Conservation (phyloP, 164 flowering plant species). For the Vitis amurensis region DNA sequence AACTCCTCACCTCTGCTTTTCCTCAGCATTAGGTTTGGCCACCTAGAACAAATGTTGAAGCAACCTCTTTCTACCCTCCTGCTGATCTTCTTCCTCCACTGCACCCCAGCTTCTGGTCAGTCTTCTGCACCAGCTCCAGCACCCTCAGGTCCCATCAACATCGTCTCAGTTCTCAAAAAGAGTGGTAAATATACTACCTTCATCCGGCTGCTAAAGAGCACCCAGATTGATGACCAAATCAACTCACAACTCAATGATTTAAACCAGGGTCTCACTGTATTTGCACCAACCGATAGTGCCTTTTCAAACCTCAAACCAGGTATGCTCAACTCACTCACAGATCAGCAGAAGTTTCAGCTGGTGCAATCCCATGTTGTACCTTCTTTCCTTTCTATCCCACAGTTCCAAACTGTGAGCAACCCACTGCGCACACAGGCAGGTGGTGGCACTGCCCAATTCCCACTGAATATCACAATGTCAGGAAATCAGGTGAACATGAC, state of each 20-base stretch:
- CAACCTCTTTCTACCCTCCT: constrained; percentile 8
- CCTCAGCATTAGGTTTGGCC: constrained; percentile 1
- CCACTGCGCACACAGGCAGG: constrained; percentile 41
- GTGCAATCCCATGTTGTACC: constrained; percentile 39
- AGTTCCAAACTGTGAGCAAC: constrained; percentile 36
- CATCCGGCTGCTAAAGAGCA: constrained; percentile 36
- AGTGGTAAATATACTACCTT: constrained; percentile 32
- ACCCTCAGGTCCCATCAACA: constrained; percentile 24
- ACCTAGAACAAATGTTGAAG: constrained; percentile 15
- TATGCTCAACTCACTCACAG: constrained; percentile 28
- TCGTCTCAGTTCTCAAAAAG: constrained; percentile 26
- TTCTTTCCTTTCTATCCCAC: constrained; percentile 12
- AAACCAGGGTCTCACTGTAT: constrained; percentile 36
- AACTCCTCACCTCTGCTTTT: neutral
- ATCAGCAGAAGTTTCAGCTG: constrained; percentile 27
- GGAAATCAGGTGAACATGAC: constrained; percentile 35
- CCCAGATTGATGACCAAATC: constrained; percentile 36
- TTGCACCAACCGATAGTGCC: constrained; percentile 40
- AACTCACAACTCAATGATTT: constrained; percentile 31
- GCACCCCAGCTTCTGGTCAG: constrained; percentile 27
- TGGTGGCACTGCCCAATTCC: constrained; percentile 17
- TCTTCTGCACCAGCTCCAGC: constrained; percentile 27
- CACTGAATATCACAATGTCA: constrained; percentile 29
- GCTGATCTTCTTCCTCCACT: constrained; percentile 20
- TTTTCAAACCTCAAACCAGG: constrained; percentile 29